Percentiles rank a stretch among this genome's conserved stretches.
phyloP scores from a whole-genome alignment of 805 yeast species.

The Myxozyma mucilagina region DNA sequence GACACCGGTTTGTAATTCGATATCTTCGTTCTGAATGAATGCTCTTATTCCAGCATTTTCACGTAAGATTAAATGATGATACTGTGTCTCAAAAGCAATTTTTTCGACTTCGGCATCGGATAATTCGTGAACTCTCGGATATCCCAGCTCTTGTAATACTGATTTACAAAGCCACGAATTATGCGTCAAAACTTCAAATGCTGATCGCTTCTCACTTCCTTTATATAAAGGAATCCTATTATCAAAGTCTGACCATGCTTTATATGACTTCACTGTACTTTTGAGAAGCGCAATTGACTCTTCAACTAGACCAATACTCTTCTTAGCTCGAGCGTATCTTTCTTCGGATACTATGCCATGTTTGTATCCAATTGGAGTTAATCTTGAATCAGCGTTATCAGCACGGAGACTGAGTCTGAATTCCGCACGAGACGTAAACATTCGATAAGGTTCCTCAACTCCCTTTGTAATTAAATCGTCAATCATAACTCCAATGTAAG shows the following conservation, averaged over 20 bases:
- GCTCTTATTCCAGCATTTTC: constrained; percentile 73
- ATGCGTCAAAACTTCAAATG: constrained; percentile 70
- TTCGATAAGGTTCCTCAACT: constrained; percentile 93
- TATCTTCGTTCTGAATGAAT: constrained; percentile 77
- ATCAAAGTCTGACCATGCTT: constrained; percentile 57
- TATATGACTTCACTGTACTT: constrained; percentile 51
- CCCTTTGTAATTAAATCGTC: constrained; percentile 96
- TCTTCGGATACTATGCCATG: constrained; percentile 65
- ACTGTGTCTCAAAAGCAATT: constrained; percentile 75
- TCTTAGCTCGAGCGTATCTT: constrained; percentile 53
- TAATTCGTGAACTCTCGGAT: constrained; percentile 44
- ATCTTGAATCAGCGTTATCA: constrained; percentile 88
- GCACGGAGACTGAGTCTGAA: constrained; percentile 86
- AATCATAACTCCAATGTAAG: constrained; percentile 86
- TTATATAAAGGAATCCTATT: constrained; percentile 49
- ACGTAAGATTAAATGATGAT: constrained; percentile 73
- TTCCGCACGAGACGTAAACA: constrained; percentile 96
- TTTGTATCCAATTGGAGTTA: constrained; percentile 66
- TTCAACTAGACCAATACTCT: constrained; percentile 50
- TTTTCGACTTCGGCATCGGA: constrained; percentile 56
- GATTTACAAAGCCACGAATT: constrained; percentile 41
- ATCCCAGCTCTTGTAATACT: constrained; percentile 38
- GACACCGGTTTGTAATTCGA: constrained; percentile 66
- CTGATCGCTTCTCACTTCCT: constrained; percentile 57
- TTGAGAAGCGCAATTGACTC: constrained; percentile 50